phyloP scores from a whole-genome alignment of 768 basidiomycete genomes.

The Lyophyllum semitale region DNA sequence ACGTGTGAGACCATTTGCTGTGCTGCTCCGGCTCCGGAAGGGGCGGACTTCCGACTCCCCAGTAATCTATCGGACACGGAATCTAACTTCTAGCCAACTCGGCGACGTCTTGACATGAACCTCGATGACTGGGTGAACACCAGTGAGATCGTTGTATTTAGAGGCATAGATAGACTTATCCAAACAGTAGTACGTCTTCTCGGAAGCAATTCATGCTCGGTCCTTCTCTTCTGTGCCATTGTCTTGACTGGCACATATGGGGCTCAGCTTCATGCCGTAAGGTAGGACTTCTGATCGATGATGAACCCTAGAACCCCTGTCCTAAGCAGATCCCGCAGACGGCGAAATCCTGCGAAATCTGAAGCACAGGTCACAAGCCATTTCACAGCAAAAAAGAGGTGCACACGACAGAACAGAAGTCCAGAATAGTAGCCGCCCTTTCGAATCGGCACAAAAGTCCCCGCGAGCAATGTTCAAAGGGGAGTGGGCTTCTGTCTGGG shows the following conservation, averaged over 20 bases:
- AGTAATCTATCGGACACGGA: constrained; percentile 3
- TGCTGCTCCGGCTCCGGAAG: constrained; percentile 12
- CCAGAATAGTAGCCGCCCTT: constrained; percentile 6
- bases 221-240: neutral
- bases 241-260: neutral
- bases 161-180: neutral
- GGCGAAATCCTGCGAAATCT: constrained; percentile 1
- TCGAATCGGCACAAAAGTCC: constrained; percentile 4
- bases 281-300: neutral
- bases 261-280: neutral
- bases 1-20: constrained; percentile 10
- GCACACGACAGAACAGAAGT: neutral
- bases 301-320: neutral
- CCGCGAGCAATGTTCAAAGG: neutral
- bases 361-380: constrained; percentile 6
- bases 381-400: neutral
- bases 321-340: neutral
- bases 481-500: neutral
- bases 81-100: neutral
- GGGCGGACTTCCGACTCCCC: constrained; percentile 8
- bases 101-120: neutral
- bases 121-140: neutral
- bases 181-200: constrained; percentile 1
- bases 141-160: neutral
- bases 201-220: neutral